Evolutionary conservation across 139 green algal species (phyloP), one percentile per base, ranked within the genome.

Genomic region (Auxenochlorella pyrenoidosa): DNA sequence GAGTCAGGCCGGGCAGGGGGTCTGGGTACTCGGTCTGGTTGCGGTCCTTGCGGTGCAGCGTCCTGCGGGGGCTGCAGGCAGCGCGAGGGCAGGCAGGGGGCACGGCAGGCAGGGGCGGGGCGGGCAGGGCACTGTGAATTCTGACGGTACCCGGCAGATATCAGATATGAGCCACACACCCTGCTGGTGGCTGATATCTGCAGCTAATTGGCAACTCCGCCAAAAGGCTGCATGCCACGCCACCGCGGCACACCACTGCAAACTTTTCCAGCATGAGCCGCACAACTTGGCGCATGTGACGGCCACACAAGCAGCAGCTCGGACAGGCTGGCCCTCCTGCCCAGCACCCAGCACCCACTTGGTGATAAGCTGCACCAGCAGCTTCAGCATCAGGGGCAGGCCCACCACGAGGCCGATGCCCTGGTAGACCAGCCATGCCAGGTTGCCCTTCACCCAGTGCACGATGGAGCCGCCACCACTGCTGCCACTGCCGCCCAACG

Each of bases 41-140:
- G 59, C 80, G 80, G 68, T 85, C 80, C 60, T 77, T 28, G 60
- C 80, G 80, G 28, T 60, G 72, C 80, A 85, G 80, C 38, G 80
- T 85, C 15, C 47, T 60, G 38, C 59, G 43, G 12, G 79, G 80
- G 60, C 80, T 85, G n/a, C 68, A 75, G n/a, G 68, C n/a, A 1
- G n/a, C 1, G 16, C 4, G 5, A 38, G 66, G 30, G 12, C 3
- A 24, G 66, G 28, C 12, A 73, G 30, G 24, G 19, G 34, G 68
- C n/a, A 38, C 16, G 21, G 8, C 34, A 76, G 22, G 3, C 36
- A 47, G n/a, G n/a, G n/a, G n/a, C n/a, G n/a, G n/a, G n/a, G n/a
- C n/a, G n/a, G n/a, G n/a, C 68, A 24, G 68, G 68, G n/a, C n/a
- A n/a, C n/a, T 30, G 16, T 32, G 22, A 71, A 18, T 32, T 30